Percentiles rank a stretch among this genome's conserved stretches.
Evolutionary conservation across 257 asterid genomes (phyloP).

Genomic region (Rubia yunnanensis): DNA sequence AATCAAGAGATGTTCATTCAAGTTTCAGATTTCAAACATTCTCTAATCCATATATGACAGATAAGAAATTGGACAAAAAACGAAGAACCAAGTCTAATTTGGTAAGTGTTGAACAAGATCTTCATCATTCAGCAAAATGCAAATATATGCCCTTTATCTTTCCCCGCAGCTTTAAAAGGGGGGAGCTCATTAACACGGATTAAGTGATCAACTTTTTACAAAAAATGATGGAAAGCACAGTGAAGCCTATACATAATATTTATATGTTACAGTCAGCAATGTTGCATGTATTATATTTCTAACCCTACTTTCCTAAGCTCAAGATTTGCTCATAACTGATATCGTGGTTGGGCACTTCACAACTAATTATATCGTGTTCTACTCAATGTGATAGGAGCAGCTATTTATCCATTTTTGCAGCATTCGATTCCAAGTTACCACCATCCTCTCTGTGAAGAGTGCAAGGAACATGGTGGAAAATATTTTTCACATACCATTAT

Average conservation of each 20-base stretch:
- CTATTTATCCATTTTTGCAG: not conserved
- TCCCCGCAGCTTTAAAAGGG: constrained; percentile 10
- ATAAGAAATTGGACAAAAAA: not conserved
- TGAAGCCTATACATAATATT: constrained; percentile 36
- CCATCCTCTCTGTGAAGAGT: no score
- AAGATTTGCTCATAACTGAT: not conserved
- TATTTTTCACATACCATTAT: not conserved
- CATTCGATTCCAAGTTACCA: no score
- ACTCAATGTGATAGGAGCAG: not conserved
- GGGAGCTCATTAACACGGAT: constrained; percentile 10
- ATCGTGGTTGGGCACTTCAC: constrained; percentile 3
- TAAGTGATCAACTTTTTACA: constrained; percentile 28
- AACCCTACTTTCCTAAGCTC: constrained; percentile 8
- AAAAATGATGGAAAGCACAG: constrained; percentile 15
- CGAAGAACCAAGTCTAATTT: not conserved
- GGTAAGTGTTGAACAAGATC: not conserved
- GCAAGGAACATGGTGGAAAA: not conserved
- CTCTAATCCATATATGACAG: no score
- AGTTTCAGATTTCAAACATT: no score
- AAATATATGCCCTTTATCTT: not conserved
- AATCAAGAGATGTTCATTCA: no score
- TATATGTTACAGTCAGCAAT: constrained; percentile 11
- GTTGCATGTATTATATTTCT: constrained; percentile 8
- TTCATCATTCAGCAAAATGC: not conserved
- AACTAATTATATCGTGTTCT: constrained; percentile 1